phyloP scores from a whole-genome alignment of 768 basidiomycete species.

The Suillus placidus region DNA sequence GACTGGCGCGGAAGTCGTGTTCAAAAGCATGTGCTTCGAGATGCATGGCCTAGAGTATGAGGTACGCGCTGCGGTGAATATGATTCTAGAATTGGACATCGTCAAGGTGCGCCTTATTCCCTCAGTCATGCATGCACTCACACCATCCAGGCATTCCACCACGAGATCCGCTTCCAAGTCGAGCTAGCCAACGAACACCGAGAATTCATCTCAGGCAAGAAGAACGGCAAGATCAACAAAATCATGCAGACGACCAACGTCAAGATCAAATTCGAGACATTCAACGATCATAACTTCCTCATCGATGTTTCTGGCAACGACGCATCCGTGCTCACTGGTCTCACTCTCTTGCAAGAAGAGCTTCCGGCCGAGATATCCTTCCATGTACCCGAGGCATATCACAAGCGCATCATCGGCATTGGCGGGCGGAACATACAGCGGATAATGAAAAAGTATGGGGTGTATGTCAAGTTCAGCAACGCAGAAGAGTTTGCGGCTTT shows the following conservation, averaged over 20 bases:
- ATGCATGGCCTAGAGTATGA: conserved; percentile 93
- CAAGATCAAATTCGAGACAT: conserved; percentile 99
- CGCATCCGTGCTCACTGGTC: conserved; percentile 81
- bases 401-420: conserved; percentile 98
- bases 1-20: conserved; percentile 92
- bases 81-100: conserved; percentile 89
- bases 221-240: conserved; percentile 99
- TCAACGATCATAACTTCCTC: conserved; percentile 94
- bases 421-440: conserved; percentile 97
- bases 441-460: conserved; percentile 99
- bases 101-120: conserved; percentile 63
- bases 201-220: conserved; percentile 98
- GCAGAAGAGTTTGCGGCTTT: conserved; percentile 95
- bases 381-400: conserved; percentile 97
- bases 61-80: conserved; percentile 80
- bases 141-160: conserved; percentile 76
- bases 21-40: conserved; percentile 97
- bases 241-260: conserved; percentile 98
- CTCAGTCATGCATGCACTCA: conserved; percentile 6
- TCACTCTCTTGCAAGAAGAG: conserved; percentile 92
- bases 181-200: conserved; percentile 97
- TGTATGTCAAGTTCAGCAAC: conserved; percentile 99
- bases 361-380: conserved; percentile 98
- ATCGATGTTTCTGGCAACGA: conserved; percentile 90
- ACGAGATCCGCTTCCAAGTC: conserved; percentile 97